Conservation (phyloP, 2,329 filamentous ascomycete genomes). For the Alternaria novae-zelandiae region DNA sequence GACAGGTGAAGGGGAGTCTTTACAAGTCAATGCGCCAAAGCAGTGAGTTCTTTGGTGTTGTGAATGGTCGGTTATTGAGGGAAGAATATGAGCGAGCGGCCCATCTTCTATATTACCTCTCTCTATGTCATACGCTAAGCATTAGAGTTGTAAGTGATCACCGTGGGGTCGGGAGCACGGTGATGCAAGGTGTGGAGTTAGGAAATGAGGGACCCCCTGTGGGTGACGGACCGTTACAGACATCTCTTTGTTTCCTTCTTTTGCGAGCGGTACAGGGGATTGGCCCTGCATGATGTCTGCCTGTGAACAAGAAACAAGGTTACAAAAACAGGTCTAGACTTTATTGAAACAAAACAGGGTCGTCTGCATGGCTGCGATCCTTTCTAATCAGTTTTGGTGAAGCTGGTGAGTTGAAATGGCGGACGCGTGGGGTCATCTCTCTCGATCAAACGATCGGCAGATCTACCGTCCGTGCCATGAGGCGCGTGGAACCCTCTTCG, state of each 20-base stretch:
- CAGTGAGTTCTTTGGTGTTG: not conserved
- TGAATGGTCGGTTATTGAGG: not conserved
- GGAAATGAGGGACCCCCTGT: not conserved
- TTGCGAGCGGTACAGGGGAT: not conserved
- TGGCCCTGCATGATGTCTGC: not conserved
- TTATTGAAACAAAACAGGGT: constrained; percentile 1
- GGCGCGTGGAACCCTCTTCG: not conserved
- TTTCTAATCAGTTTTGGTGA: not conserved
- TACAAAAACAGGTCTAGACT: not conserved
- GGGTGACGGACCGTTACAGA: constrained; percentile 3
- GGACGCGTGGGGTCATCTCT: constrained; percentile 18
- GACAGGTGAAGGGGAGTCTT: not conserved
- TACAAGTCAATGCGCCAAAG: not conserved
- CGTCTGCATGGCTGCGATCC: constrained; percentile 2
- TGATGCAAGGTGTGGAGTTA: not conserved
- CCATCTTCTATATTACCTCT: constrained; percentile 3
- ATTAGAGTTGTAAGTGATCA: not conserved
- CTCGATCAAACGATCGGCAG: constrained; percentile 4
- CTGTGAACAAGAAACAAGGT: not conserved
- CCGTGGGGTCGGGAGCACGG: not conserved
- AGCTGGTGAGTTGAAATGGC: constrained; percentile 13
- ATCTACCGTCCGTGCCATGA: constrained; percentile 3
- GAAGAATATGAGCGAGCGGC: not conserved
- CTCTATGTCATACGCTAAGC: not conserved
- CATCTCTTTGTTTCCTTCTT: constrained; percentile 5